Base-by-base conservation (phyloP, 2,329 filamentous ascomycete species). In the Diplodia scrobiculata region DNA sequence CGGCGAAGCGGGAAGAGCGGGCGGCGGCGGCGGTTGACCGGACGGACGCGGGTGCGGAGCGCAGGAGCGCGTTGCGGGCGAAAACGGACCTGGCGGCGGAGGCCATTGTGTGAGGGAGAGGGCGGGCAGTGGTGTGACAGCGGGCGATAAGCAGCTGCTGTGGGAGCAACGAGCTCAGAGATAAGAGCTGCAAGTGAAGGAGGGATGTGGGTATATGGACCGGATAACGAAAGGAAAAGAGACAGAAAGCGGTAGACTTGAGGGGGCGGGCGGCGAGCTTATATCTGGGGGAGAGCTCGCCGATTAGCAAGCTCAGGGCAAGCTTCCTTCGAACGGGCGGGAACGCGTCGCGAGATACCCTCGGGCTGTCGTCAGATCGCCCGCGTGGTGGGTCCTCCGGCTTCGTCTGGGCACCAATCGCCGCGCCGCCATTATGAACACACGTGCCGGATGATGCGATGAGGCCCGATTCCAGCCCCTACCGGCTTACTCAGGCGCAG, bases 11-110 rank as follows among this genome's bases (percentile, higher is more conserved):
- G 6, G 66, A 53, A 19, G 66, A 58, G 66, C 66, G 59, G 38
- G 75, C 76, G 73, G 82, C 76, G 73, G 82, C 76, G 73, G 82
- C 84, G 73, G 85, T 87, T 52, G 85, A 79, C 63, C 83, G 78
- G 72, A 85, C 81, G 74, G 86, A 86, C 70, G 76, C 73, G 2
- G 73, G 68, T 25, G 74, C 68, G 72, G 72, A 77, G 73, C 69
- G 78, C 75, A 72, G 78, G 62, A 78, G 77, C 67, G 73, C 54
- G 45, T 34, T 66, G 65, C 65, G 65, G 50, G 65, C 55, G 38
- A 66, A 48, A 25, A 63, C 34, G 10, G 65, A 54, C 36, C 65
- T 54, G 55, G 65, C 65, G 41, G 65, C 55, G 48, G 65, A 54
- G 11, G 65, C 65, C 65, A 66, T 66, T 50, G 58, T 27, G 64